Evolutionary conservation across 2,329 filamentous ascomycete genomes (phyloP).

Genomic region (Fusarium nisikadoi): DNA sequence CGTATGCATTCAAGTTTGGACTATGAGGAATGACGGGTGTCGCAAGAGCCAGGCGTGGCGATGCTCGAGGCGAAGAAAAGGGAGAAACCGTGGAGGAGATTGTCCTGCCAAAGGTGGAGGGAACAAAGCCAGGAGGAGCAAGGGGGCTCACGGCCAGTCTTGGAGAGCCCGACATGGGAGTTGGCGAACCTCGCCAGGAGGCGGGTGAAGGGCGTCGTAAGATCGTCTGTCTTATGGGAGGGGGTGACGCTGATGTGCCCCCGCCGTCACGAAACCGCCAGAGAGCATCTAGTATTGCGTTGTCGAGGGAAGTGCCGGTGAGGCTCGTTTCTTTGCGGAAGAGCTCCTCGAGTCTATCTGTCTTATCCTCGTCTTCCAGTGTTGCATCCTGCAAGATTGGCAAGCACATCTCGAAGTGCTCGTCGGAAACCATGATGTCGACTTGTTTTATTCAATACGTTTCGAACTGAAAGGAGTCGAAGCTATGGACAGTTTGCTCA

Average conservation of each 20-base stretch:
- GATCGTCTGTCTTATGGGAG: conserved; percentile 87
- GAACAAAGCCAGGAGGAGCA: conserved; percentile 84
- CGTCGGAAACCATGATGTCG: conserved; percentile 86
- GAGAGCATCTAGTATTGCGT: conserved; percentile 88
- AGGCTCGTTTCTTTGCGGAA: conserved; percentile 82
- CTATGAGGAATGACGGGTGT: conserved; percentile 93
- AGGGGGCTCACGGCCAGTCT: conserved; percentile 84
- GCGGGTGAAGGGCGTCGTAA: conserved; percentile 92
- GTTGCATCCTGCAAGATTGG: conserved; percentile 84
- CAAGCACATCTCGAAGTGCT: conserved; percentile 90
- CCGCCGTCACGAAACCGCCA: conserved; percentile 83
- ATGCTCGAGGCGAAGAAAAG: conserved; percentile 93
- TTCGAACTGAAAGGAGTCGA: conserved; percentile 12
- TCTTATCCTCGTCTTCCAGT: conserved; percentile 94
- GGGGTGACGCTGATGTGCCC: conserved; percentile 76
- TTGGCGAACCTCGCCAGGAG: conserved; percentile 87
- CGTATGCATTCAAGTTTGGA: conserved; percentile 92
- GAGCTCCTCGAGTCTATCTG: conserved; percentile 88
- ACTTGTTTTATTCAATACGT: conserved; percentile 15
- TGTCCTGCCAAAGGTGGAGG: conserved; percentile 77
- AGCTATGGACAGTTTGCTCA: conserved; percentile 31
- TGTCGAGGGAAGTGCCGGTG: conserved; percentile 81
- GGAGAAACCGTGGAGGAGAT: conserved; percentile 86
- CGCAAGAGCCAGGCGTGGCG: conserved; percentile 88
- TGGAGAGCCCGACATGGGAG: conserved; percentile 84